phyloP scores from a whole-genome alignment of 2,329 filamentous ascomycete species.

The Didymella sp. region DNA sequence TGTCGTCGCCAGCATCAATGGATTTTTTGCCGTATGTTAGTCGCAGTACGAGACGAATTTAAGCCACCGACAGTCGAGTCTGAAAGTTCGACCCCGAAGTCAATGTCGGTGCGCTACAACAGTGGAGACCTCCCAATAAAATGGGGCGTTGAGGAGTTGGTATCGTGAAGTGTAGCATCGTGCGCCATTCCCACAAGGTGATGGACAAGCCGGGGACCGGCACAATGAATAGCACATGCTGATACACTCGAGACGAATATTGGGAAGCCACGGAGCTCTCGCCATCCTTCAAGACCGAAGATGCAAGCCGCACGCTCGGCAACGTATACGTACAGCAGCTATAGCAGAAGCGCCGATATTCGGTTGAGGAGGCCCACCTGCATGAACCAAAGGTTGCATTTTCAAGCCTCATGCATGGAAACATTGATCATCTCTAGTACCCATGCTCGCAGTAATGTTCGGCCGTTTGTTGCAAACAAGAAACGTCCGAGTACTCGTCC shows the following conservation, averaged over 20 bases:
- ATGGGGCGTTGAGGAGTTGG: constrained; percentile 14
- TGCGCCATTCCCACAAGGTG: constrained; percentile 12
- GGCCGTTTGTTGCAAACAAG: neutral
- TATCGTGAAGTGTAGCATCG: constrained; percentile 5
- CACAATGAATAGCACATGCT: constrained; percentile 8
- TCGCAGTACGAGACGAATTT: neutral
- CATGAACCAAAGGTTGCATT: neutral
- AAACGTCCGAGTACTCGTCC: neutral
- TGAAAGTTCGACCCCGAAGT: neutral
- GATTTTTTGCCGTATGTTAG: constrained; percentile 6
- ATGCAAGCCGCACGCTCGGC: neutral
- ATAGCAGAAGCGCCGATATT: neutral
- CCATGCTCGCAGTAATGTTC: neutral
- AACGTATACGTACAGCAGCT: neutral
- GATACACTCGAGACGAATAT: neutral
- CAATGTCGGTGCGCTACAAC: constrained; percentile 3
- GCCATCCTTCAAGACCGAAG: neutral
- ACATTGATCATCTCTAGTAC: neutral
- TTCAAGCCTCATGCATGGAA: neutral
- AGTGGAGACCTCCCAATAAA: constrained; percentile 12
- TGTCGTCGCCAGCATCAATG: neutral
- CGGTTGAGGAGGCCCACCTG: neutral
- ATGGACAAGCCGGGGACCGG: constrained; percentile 13
- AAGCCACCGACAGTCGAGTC: neutral
- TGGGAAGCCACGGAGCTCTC: neutral